phyloP scores from a whole-genome alignment of 768 basidiomycete genomes.

The Hebeloma cylindrosporum region DNA sequence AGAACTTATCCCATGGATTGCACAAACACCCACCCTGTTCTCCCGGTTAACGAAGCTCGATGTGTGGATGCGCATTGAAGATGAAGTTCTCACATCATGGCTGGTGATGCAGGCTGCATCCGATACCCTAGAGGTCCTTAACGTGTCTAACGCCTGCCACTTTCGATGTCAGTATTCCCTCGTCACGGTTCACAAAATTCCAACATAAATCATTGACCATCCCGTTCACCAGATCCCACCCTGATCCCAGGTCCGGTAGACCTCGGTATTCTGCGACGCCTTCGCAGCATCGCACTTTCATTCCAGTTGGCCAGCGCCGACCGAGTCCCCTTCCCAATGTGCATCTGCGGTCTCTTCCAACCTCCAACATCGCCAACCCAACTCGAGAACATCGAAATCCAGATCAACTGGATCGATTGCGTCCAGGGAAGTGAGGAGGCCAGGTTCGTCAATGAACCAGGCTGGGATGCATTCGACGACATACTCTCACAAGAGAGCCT shows the following conservation, averaged over 20 bases:
- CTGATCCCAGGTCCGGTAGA: slow-evolving; percentile 9
- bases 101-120: slow-evolving; percentile 8
- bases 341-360: slow-evolving; percentile 9
- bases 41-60: not conserved
- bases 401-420: slow-evolving; percentile 13
- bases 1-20: not conserved
- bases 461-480: slow-evolving; percentile 2
- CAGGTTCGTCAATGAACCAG: slow-evolving; percentile 1
- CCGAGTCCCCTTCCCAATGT: slow-evolving; percentile 5
- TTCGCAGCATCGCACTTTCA: not conserved
- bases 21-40: not conserved
- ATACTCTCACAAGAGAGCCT: slow-evolving; percentile 1
- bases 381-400: slow-evolving; percentile 2
- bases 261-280: slow-evolving; percentile 3
- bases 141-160: slow-evolving; percentile 10
- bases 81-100: slow-evolving; percentile 6
- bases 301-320: slow-evolving; percentile 7
- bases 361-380: not conserved
- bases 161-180: slow-evolving; percentile 4
- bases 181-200: too few species aligned
- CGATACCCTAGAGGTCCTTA: slow-evolving; percentile 6
- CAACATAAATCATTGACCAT: not conserved
- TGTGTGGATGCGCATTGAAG: slow-evolving; percentile 12
- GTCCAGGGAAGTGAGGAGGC: slow-evolving; percentile 4
- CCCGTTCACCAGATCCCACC: slow-evolving; percentile 1